A percentile compares a stretch with the other conserved stretches of the same genome.
Conservation (phyloP, 139 green algal genomes). For the Micractinium conductrix region DNA sequence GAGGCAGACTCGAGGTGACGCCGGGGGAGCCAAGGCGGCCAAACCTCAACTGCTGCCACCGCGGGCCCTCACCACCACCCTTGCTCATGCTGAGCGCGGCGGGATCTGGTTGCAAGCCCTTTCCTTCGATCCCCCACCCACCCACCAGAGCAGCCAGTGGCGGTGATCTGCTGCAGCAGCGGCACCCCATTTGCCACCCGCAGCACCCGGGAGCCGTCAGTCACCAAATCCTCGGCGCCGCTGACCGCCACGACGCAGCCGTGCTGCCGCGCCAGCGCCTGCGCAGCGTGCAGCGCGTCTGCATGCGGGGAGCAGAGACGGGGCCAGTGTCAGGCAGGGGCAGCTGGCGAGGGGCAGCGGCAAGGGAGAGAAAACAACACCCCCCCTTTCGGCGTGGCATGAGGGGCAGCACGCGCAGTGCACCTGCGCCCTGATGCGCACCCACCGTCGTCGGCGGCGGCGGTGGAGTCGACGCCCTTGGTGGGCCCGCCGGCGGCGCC, state of each 20-base stretch:
- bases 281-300: conserved; percentile 62
- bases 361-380: too few relatives aligned
- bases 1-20: too few relatives aligned
- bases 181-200: conserved; percentile 61
- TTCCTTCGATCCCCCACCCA: background rate
- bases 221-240: conserved; percentile 72
- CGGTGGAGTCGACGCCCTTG: conserved; percentile 52
- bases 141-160: conserved; percentile 68
- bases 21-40: too few relatives aligned
- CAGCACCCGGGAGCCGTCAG: conserved; percentile 64
- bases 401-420: too few relatives aligned
- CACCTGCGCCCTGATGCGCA: too few relatives aligned
- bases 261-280: conserved; percentile 54
- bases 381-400: too few relatives aligned
- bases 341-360: background rate
- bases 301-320: too few relatives aligned
- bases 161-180: conserved; percentile 79
- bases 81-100: too few relatives aligned
- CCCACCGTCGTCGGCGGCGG: too few relatives aligned
- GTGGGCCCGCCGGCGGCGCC: conserved; percentile 50
- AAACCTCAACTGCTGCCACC: too few relatives aligned
- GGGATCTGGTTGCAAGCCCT: too few relatives aligned
- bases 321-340: background rate
- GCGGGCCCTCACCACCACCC: too few relatives aligned
- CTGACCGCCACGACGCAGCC: conserved; percentile 78